These are phyloP conservation scores for Bassia scoparia DNA, from an alignment of 148 eudicot genomes.

Conservation along the genomic window DNA sequence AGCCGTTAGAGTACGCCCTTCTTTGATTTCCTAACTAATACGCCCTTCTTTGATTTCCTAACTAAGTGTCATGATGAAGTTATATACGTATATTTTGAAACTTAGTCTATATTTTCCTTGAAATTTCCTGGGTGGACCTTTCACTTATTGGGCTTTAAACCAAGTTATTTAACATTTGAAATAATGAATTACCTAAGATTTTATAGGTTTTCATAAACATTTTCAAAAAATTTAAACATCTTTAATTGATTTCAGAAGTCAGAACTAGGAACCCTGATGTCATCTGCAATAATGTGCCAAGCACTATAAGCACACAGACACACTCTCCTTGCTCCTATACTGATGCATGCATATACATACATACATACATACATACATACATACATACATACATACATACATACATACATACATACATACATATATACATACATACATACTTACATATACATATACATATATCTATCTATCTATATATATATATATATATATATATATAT, in stretches of 20 bases:
- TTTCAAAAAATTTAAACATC: background rate
- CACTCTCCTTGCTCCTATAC: background rate
- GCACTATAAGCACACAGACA: background rate
- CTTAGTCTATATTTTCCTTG: background rate
- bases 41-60: too few species aligned
- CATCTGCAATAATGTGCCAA: background rate
- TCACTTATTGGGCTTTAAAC: background rate
- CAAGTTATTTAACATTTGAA: background rate
- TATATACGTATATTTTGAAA: background rate
- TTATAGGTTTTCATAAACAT: background rate
- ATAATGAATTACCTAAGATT: background rate
- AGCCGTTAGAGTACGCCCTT: background rate
- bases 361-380: background rate
- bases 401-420: background rate
- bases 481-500: background rate
- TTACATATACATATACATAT: background rate
- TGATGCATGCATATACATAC: background rate
- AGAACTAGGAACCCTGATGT: background rate
- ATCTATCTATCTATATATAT: too few species aligned
- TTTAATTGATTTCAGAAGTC: too few species aligned
- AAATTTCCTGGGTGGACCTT: background rate
- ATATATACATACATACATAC: background rate
- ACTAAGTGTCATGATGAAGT: background rate
- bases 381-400: too few species aligned
- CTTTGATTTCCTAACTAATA: background rate